Evolutionary conservation across 2,329 filamentous ascomycete species (phyloP).

Genomic region (Coniella lustricola): DNA sequence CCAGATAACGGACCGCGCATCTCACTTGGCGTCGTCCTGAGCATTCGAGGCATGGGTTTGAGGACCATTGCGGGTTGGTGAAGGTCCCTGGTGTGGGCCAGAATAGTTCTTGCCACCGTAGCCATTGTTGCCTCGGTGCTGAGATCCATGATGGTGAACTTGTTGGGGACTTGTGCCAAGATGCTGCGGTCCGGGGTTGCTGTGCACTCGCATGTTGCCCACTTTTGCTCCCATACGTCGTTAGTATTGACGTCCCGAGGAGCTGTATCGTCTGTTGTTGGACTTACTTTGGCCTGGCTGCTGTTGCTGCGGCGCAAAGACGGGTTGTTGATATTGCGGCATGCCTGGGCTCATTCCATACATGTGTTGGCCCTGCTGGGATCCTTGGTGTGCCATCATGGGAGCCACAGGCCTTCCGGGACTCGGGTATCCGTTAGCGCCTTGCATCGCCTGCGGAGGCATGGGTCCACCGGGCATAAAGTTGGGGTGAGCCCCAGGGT

Average conservation of each 20-base stretch:
- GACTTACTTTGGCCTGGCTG: slow-evolving; percentile 69
- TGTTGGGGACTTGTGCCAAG: slow-evolving; percentile 61
- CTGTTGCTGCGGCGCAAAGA: slow-evolving; percentile 63
- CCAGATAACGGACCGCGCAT: too few species aligned
- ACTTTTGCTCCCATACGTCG: slow-evolving; percentile 36
- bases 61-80: slow-evolving; percentile 28
- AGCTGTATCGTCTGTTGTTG: slow-evolving; percentile 18
- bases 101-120: slow-evolving; percentile 44
- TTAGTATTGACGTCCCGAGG: slow-evolving; percentile 26
- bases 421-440: slow-evolving; percentile 76
- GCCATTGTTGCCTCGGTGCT: slow-evolving; percentile 46
- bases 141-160: slow-evolving; percentile 53
- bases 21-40: slow-evolving; percentile 37
- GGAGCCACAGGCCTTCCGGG: slow-evolving; percentile 71
- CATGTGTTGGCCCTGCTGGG: slow-evolving; percentile 77
- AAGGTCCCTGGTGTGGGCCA: slow-evolving; percentile 33
- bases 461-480: slow-evolving; percentile 55
- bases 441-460: slow-evolving; percentile 53
- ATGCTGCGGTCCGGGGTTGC: slow-evolving; percentile 52
- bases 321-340: slow-evolving; percentile 64
- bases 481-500: slow-evolving; percentile 57
- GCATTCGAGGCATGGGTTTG: slow-evolving; percentile 32
- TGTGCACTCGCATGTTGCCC: slow-evolving; percentile 54
- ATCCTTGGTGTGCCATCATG: slow-evolving; percentile 93
- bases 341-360: slow-evolving; percentile 71